Conservation (phyloP, 495 filamentous ascomycete species). For the Filosporella fistucella region DNA sequence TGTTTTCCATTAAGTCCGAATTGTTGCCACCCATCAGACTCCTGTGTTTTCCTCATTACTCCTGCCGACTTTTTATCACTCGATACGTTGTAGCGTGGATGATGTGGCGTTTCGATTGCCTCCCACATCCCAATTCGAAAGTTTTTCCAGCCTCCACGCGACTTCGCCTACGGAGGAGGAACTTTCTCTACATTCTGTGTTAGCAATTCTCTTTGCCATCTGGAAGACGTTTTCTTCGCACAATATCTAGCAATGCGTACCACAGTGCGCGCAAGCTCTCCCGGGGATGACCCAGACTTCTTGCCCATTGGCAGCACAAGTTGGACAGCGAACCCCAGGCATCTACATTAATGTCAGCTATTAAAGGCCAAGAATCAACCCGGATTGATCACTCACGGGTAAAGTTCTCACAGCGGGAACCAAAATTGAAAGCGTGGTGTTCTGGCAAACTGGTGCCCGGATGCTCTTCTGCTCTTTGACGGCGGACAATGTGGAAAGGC, state of each 20-base stretch:
- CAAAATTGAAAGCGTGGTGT: neutral
- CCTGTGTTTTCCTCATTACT: too few relatives aligned
- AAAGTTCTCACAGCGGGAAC: slow-evolving; percentile 11
- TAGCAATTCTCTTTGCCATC: too few relatives aligned
- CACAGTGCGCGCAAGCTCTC: slow-evolving; percentile 38
- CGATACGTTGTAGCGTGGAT: too few relatives aligned
- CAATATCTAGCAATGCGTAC: slow-evolving; percentile 30
- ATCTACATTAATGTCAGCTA: slow-evolving; percentile 19
- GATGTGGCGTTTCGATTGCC: too few relatives aligned
- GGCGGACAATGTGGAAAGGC: neutral
- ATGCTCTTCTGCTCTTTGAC: neutral
- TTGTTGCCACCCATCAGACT: too few relatives aligned
- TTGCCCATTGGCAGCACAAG: slow-evolving; percentile 36
- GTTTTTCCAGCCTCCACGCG: too few relatives aligned
- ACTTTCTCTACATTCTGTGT: too few relatives aligned
- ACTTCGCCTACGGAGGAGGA: too few relatives aligned
- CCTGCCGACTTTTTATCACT: too few relatives aligned
- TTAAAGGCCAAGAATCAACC: neutral
- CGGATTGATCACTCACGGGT: slow-evolving; percentile 2
- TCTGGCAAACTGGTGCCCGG: neutral
- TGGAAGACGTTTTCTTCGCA: neutral
- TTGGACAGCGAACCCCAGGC: slow-evolving; percentile 27
- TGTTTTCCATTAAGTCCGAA: too few relatives aligned
- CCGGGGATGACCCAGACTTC: slow-evolving; percentile 49
- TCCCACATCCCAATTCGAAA: too few relatives aligned